Evolutionary conservation across 495 filamentous ascomycete species (phyloP), one percentile per base, ranked within the genome.

Genomic region (Astrothelium macrocarpum): DNA sequence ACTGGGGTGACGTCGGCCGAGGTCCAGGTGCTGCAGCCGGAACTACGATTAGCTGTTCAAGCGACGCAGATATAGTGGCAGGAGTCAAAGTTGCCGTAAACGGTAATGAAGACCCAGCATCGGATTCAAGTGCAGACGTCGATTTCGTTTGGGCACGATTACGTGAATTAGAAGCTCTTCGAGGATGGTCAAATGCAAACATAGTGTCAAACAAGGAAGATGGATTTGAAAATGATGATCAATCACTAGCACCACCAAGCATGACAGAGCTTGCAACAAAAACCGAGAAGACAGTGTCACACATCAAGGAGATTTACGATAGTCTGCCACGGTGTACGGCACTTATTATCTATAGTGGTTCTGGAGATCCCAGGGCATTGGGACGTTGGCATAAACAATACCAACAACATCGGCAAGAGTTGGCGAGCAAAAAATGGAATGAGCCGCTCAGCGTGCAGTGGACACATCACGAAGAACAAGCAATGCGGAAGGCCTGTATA

Each of bases 101-200:
- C n/a, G 90, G 89, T 26, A 86, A 91, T 60, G 77, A 77, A 1
- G 81, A 81, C 56, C 85, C 83, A 36, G 72, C 78, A 16, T 78
- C 82, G 25, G 83, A 91, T 60, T 85, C 86, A 2, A 80, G 76
- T 12, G 84, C 81, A 20, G 90, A 88, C 14, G 86, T 95, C 20
- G 91, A 96, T 66, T 91, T 97, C 69, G 84, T 90, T 12, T 98
- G 90, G 86, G 93, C 84, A 2, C 84, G 94, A 59, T 80, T 98
- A 66, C 87, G 91, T 36, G 90, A 90, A 68, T 81, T 98, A 2
- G 95, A 97, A 73, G 78, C 84, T 34, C 73, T 86, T 16, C 85
- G 90, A 29, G 90, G 90, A 1, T 96, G 91, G 91, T 90, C 87
- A 82, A 91, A 87, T 64, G 75, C 20, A 23, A 59, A 49, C 39